Evolutionary conservation across 1,284 basidiomycete genomes (phyloP).

Genomic region (Trichosporon coremiiforme): DNA sequence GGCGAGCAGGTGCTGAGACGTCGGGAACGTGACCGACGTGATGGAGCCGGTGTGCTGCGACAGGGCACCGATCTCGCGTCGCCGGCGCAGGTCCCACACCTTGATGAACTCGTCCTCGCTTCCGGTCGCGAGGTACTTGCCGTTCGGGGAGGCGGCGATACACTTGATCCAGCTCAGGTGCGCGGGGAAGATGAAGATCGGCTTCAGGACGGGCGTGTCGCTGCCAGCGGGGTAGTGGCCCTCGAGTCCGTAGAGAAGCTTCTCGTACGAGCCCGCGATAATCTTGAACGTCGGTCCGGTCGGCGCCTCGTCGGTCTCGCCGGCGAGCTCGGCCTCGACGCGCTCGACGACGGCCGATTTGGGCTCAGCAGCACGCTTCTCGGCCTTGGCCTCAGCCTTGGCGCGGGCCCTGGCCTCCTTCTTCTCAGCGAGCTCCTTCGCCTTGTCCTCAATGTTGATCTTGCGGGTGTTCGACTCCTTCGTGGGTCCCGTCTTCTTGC

Average conservation of each 20-base stretch:
- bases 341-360: conserved; percentile 20
- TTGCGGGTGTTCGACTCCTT: conserved; percentile 3
- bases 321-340: conserved; percentile 5
- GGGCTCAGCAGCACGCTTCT: conserved; percentile 27
- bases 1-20: conserved; percentile 82
- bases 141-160: conserved; percentile 82
- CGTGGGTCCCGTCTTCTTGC: conserved; percentile 6
- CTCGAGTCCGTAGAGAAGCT: conserved; percentile 87
- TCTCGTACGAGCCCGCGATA: conserved; percentile 91
- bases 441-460: conserved; percentile 2
- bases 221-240: conserved; percentile 59
- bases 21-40: conserved; percentile 83
- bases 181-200: conserved; percentile 94
- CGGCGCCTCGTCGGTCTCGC: conserved; percentile 13
- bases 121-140: conserved; percentile 94
- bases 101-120: conserved; percentile 94
- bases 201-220: conserved; percentile 62
- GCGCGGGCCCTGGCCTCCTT: conserved; percentile 36
- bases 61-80: conserved; percentile 89
- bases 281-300: conserved; percentile 70
- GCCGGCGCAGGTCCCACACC: conserved; percentile 89
- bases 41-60: conserved; percentile 94
- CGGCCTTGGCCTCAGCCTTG: conserved; percentile 18
- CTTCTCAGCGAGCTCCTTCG: conserved; percentile 21
- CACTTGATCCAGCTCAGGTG: conserved; percentile 91